Evolutionary conservation across 192 early-diverging fungal species (phyloP), one percentile per base, ranked within the genome.

Genomic region (Entomortierella chlamydospora): DNA sequence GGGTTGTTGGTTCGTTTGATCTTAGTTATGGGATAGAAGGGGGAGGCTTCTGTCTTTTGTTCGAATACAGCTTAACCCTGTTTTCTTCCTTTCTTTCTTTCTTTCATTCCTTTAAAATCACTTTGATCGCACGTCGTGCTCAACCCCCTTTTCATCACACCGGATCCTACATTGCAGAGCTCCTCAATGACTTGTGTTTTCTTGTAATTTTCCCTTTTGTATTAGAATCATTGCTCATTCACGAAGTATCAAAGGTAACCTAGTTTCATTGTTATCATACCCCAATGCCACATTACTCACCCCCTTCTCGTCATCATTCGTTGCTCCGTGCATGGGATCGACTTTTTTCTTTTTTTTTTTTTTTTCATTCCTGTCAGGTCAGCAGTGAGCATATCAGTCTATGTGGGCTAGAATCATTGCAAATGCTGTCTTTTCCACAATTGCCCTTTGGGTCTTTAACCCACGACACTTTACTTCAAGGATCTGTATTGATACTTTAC

Each of bases 91-190:
- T 50, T 61, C 17, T 17, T 39, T 47, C 58, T 30, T 30, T 34
- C 43, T 50, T 26, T 5, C 20, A 31, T 31, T 25, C 1, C 39
- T 60, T 60, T 22, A 47, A 61, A 50, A 61, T 60, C 58, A 43
- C 22, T 37, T 10, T 37, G 34, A 37, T 37, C 34, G 34, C 34
- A 10, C 34, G 34, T 37, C 34, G 60, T n/a, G 45, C 26, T 17
- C 60, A 47, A 33, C 45, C 60, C 45, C 60, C 28, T 49, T 50
- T 28, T 50, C 29, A 50, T 23, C 20, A 61, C 60, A 61, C 60
- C 60, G 23, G 60, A 61, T 31, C 45, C 2, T 50, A 50, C 12
- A 61, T 28, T 41, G 13, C 60, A 31, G 45, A 47, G 45, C 12
- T 47, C 15, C 15, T 47, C 45, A 47, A 47, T 47, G 45, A 37